These are phyloP conservation scores for Niebla homalea DNA, from an alignment of 495 filamentous ascomycete species.

Conservation along the genomic window DNA sequence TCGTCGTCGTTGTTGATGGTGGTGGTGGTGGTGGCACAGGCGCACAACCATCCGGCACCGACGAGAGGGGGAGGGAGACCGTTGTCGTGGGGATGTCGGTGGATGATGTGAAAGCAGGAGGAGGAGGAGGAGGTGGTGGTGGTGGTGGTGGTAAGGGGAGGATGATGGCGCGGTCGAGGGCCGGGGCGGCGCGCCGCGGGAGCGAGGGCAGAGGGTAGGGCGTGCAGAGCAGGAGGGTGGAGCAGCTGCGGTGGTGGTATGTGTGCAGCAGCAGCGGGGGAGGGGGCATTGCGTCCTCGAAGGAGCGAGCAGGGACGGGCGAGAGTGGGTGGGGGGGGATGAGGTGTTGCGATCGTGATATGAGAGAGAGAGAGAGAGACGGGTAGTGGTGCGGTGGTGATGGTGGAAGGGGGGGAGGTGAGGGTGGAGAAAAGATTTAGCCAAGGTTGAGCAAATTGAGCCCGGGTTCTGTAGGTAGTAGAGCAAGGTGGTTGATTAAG, in stretches of 20 bases:
- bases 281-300: conserved; percentile 11
- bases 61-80: conserved; percentile 18
- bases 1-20: conserved; percentile 1
- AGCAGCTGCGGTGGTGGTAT: conserved; percentile 61
- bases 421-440: too few species aligned
- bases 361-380: too few species aligned
- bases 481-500: too few species aligned
- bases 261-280: conserved; percentile 34
- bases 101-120: too few species aligned
- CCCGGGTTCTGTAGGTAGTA: too few species aligned
- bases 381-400: too few species aligned
- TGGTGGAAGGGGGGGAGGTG: too few species aligned
- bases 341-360: too few species aligned
- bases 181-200: conserved; percentile 34
- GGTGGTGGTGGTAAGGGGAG: conserved; percentile 20
- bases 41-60: neutral
- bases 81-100: too few species aligned
- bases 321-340: neutral
- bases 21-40: conserved; percentile 1
- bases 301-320: neutral
- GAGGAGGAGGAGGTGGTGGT: too few species aligned
- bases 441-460: too few species aligned
- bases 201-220: conserved; percentile 42
- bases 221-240: conserved; percentile 53
- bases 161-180: conserved; percentile 32